phyloP scores from a whole-genome alignment of 345 rosid species.

The Jatropha curcas region DNA sequence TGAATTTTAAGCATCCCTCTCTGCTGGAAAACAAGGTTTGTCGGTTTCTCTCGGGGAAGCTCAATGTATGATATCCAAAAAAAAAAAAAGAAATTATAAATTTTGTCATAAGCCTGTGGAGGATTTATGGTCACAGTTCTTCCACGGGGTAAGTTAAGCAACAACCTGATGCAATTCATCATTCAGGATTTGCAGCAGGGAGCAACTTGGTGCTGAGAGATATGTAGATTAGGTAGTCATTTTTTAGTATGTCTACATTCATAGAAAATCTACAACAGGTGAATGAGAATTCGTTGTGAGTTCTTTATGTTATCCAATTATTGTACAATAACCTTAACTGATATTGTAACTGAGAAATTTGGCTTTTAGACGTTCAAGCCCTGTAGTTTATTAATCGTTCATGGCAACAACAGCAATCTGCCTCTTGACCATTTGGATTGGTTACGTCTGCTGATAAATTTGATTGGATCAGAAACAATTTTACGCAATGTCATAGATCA shows the following conservation, averaged over 20 bases:
- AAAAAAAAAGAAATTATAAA: slow-evolving; percentile 31
- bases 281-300: slow-evolving; percentile 42
- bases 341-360: slow-evolving; percentile 40
- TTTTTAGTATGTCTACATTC: slow-evolving; percentile 56
- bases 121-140: slow-evolving; percentile 37
- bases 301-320: slow-evolving; percentile 39
- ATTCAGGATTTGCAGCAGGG: slow-evolving; percentile 38
- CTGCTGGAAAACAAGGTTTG: slow-evolving; percentile 33
- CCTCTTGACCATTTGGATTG: slow-evolving; percentile 23
- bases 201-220: slow-evolving; percentile 43
- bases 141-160: slow-evolving; percentile 39
- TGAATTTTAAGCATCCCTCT: slow-evolving; percentile 49
- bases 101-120: slow-evolving; percentile 48
- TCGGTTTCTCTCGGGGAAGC: slow-evolving; percentile 34
- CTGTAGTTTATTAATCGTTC: slow-evolving; percentile 23
- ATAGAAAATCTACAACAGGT: slow-evolving; percentile 40
- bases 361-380: slow-evolving; percentile 38
- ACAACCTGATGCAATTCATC: slow-evolving; percentile 40
- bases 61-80: slow-evolving; percentile 39
- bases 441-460: slow-evolving; percentile 23
- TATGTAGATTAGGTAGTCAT: slow-evolving; percentile 77
- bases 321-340: slow-evolving; percentile 62
- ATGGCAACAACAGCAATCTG: slow-evolving; percentile 13
- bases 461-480: not conserved
- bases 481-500: slow-evolving; percentile 12